Base-by-base conservation (phyloP, 108 stramenopile species). In the Fistulifera pelliculosa region DNA sequence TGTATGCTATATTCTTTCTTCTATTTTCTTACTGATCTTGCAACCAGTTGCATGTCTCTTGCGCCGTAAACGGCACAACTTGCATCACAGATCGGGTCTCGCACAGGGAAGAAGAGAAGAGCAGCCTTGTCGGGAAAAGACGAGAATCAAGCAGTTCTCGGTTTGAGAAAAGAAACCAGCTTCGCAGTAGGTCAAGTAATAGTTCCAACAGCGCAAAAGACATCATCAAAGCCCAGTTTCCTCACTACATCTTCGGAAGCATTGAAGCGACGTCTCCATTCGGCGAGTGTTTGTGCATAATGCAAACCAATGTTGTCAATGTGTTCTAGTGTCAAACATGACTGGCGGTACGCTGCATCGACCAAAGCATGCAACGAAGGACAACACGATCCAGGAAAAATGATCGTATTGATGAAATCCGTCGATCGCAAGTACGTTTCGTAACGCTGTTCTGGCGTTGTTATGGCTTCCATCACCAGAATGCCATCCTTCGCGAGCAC, bases 381-480 rank as follows among this genome's bases (percentile, higher is more conserved):
- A 57, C 81, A 79, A 61, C 90, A 85, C 15, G 78, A 75, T 7
- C 97, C 98, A 11, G 98, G 98, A 69, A 98, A 98, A 42, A 97
- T 90, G 23, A 95, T 84, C 4, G 92, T 94, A 65, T 94, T 96
- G 74, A 98, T 96, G 58, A 97, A 98, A 56, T 98, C 96, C 0
- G 95, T 87, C 11, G 87, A 75, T 27, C 73, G 74, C 0, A 70
- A 67, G 62, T 98, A 98, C 45, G 75, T 77, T 45, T 91, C 90
- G 60, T 95, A 97, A 18, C 94, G 79, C n/a, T 74, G 58, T 59
- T 97, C 98, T 3, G 96, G 93, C 8, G 94, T 94, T 7, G 96
- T 96, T 56, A 98, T 97, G 19, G 95, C 96, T 71, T 96, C 88
- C 90, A 98, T 94, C 7, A 95, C 94, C 23, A 95, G 71, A 16